Evolutionary conservation across 2,329 filamentous ascomycete species (phyloP).

Genomic region (Exophiala sp.): DNA sequence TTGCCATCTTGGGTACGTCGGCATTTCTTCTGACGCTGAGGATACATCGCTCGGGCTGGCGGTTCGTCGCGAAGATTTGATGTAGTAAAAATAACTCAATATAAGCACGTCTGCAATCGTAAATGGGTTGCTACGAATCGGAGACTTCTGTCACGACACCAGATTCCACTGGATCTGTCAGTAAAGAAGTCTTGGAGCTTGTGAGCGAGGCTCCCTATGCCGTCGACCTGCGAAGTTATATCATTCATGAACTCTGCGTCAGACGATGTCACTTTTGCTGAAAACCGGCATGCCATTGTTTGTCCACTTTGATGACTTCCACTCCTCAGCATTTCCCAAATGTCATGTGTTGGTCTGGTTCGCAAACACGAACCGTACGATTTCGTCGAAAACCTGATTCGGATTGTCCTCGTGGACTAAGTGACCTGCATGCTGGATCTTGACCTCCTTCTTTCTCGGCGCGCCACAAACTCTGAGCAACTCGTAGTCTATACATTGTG

Average conservation of each 20-base stretch:
- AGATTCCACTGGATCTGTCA: no score
- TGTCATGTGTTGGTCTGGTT: background rate
- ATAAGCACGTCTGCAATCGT: no score
- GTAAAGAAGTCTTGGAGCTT: no score
- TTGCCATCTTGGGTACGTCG: background rate
- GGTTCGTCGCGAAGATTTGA: constrained; percentile 5
- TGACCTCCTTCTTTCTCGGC: constrained; percentile 6
- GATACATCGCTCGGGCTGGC: constrained; percentile 1
- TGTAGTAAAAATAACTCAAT: background rate
- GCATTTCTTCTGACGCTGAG: constrained; percentile 4
- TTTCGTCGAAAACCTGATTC: constrained; percentile 7
- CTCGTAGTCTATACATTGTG: constrained; percentile 12
- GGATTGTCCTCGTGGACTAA: constrained; percentile 21
- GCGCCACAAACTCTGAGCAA: constrained; percentile 8
- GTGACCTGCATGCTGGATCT: constrained; percentile 11
- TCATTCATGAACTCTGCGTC: no score
- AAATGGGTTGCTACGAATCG: no score
- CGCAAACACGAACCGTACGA: constrained; percentile 7
- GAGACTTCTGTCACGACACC: no score
- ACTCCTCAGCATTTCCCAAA: no score
- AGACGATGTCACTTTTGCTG: no score
- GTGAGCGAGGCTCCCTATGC: no score
- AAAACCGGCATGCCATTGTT: no score
- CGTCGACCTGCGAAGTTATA: no score
- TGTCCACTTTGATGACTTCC: no score